Base-by-base conservation (phyloP, 805 yeast genomes). In the Wickerhamomyces sydowiorum region DNA sequence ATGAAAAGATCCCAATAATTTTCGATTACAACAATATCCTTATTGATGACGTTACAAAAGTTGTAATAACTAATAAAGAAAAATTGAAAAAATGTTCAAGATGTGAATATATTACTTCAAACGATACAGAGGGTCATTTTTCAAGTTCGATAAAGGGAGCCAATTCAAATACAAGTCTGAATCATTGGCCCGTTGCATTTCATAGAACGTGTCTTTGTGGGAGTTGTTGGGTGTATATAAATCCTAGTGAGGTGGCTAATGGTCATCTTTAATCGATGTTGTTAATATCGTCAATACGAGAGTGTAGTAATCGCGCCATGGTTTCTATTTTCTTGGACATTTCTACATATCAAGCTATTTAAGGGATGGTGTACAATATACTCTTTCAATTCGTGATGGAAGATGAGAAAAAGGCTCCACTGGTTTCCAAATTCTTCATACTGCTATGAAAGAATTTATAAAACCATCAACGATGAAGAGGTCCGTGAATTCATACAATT, bases 161-260 rank as follows among this genome's bases (percentile, higher is more conserved):
- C 1, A 21, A 39, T 3, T 41, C 51, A 1, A 45, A 47, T 66
- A 27, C 71, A 66, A 9, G 53, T 60, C 42, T 49, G 3, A 49
- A 51, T n/a, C 57, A 50, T 36, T 75, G 87, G 84, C 73, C 83
- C 1, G 67, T 78, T 64, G 80, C 82, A 1, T 81, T 78, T 57
- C 89, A 82, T 50, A 67, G 89, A 46, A 77, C 77, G 21, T 86
- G 95, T 61, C 65, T 85, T 28, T 86, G 95, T 60, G 93, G 93
- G 0, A 84, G 86, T 30, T 72, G 80, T 4, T 84, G 91, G 91
- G 78, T 78, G 2, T 73, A 72, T 46, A 35, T 69, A 25, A 58
- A 45, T 30, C 39, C 41, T 15, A 41, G 37, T 38, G 43, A 47
- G 23, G 20, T 38, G 29, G 17, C 27, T 12, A 24, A 24, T 24